These are phyloP conservation scores for Claviceps sp. DNA, from an alignment of 2,329 filamentous ascomycete genomes.

Conservation along the genomic window DNA sequence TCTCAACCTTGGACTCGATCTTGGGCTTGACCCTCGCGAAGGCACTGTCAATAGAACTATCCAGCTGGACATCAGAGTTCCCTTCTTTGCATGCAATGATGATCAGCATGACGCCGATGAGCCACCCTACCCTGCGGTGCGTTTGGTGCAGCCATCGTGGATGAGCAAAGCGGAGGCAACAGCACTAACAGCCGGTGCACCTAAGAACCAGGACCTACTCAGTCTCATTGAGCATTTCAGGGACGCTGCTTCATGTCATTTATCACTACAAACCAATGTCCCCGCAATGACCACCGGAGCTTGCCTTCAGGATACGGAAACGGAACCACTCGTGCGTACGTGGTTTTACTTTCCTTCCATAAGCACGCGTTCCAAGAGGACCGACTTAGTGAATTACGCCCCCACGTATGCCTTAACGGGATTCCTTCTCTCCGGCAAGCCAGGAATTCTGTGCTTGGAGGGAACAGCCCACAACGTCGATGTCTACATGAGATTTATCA, in stretches of 20 bases:
- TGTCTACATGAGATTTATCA: conserved; percentile 49
- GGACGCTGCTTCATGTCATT: conserved; percentile 16
- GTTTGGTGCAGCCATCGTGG: conserved; percentile 32
- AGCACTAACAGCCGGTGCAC: conserved; percentile 24
- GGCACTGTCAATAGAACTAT: conserved; percentile 8
- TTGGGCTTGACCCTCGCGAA: conserved; percentile 8
- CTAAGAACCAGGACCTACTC: conserved; percentile 28
- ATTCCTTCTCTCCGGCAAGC: conserved; percentile 47
- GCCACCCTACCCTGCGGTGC: conserved; percentile 25
- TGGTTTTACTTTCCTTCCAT: conserved; percentile 54
- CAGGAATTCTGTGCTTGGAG: conserved; percentile 39
- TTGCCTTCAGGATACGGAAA: not conserved
- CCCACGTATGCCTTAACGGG: conserved; percentile 40
- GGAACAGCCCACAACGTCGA: conserved; percentile 34
- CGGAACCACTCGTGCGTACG: conserved; percentile 28
- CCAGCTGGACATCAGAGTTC: conserved; percentile 22
- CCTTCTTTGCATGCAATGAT: conserved; percentile 15
- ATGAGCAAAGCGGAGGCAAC: conserved; percentile 34
- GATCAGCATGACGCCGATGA: conserved; percentile 1
- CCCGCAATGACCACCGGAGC: not conserved
- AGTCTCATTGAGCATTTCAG: conserved; percentile 30
- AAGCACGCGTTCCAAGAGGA: conserved; percentile 42
- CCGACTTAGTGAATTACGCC: conserved; percentile 41
- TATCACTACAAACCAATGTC: not conserved
- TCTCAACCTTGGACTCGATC: conserved; percentile 16